phyloP scores from a whole-genome alignment of 1,284 basidiomycete species.

The Macrocystidia cucumis region DNA sequence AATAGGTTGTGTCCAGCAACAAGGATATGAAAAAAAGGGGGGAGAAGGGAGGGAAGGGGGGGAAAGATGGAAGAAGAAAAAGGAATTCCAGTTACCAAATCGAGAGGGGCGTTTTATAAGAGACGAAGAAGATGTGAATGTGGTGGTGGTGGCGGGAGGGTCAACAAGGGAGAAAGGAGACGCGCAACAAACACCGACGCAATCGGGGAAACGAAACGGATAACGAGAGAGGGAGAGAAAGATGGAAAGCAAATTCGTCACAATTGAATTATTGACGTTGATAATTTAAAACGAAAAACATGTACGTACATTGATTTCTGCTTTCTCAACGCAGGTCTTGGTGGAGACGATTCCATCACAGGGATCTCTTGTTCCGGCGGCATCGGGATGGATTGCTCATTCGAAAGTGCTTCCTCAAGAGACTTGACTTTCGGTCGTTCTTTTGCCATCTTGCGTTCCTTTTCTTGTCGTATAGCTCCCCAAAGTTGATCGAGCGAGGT shows the following conservation, averaged over 20 bases:
- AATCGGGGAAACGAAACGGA: too few species aligned
- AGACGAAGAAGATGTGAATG: too few species aligned
- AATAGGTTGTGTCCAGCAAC: not conserved
- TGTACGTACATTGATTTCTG: conserved; percentile 48
- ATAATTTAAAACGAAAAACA: conserved; percentile 6
- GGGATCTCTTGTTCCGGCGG: conserved; percentile 23
- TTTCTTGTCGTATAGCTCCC: conserved; percentile 52
- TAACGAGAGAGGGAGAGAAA: too few species aligned
- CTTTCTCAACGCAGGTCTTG: conserved; percentile 31
- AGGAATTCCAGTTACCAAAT: too few species aligned
- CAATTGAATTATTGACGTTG: too few species aligned
- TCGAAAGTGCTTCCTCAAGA: conserved; percentile 36
- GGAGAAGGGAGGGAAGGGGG: too few species aligned
- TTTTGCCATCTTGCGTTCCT: conserved; percentile 54
- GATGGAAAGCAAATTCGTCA: too few species aligned
- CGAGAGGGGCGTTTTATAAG: too few species aligned
- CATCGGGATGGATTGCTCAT: conserved; percentile 20
- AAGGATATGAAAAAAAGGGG: not conserved
- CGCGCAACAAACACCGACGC: too few species aligned
- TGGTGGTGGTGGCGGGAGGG: too few species aligned
- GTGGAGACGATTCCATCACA: conserved; percentile 23
- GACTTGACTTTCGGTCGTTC: conserved; percentile 62
- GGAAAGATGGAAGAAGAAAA: too few species aligned
- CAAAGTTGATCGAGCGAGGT: conserved; percentile 52
- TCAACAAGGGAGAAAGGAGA: too few species aligned